phyloP scores from a whole-genome alignment of 768 basidiomycete species.

The Hortiboletus campestris region DNA sequence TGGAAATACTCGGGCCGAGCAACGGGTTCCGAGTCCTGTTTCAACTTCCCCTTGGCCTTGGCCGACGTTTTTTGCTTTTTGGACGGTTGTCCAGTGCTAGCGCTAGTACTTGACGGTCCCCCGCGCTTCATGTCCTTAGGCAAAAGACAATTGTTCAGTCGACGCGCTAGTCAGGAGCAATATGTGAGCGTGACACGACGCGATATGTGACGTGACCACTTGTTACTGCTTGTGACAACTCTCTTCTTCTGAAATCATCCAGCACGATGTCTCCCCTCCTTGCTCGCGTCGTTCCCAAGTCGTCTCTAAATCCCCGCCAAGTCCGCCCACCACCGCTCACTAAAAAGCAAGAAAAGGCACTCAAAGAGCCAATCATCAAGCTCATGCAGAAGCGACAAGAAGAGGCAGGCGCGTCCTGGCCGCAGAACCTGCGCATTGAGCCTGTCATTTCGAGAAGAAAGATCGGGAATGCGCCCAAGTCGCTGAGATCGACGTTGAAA shows the following conservation, averaged over 20 bases:
- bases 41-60: slow-evolving; percentile 20
- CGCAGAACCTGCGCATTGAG: slow-evolving; percentile 51
- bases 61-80: slow-evolving; percentile 19
- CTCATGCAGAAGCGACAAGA: slow-evolving; percentile 40
- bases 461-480: slow-evolving; percentile 40
- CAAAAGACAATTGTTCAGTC: too few relatives aligned
- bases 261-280: slow-evolving; percentile 18
- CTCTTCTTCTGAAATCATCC: neutral
- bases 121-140: slow-evolving; percentile 15
- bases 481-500: slow-evolving; percentile 40
- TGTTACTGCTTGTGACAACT: neutral
- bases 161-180: neutral
- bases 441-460: slow-evolving; percentile 38
- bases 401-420: slow-evolving; percentile 41
- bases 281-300: slow-evolving; percentile 40
- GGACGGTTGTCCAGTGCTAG: neutral
- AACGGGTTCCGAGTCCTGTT: slow-evolving; percentile 2
- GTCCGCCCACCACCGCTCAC: slow-evolving; percentile 34
- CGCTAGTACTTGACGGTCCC: neutral
- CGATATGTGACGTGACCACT: slow-evolving; percentile 20
- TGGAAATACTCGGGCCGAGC: slow-evolving; percentile 68
- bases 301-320: slow-evolving; percentile 19
- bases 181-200: slow-evolving; percentile 18
- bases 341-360: slow-evolving; percentile 25
- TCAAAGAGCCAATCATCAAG: slow-evolving; percentile 40